Percentiles rank a stretch among this genome's conserved stretches.
phyloP scores from a whole-genome alignment of 345 rosid genomes.

The Rhizophora apiculata region DNA sequence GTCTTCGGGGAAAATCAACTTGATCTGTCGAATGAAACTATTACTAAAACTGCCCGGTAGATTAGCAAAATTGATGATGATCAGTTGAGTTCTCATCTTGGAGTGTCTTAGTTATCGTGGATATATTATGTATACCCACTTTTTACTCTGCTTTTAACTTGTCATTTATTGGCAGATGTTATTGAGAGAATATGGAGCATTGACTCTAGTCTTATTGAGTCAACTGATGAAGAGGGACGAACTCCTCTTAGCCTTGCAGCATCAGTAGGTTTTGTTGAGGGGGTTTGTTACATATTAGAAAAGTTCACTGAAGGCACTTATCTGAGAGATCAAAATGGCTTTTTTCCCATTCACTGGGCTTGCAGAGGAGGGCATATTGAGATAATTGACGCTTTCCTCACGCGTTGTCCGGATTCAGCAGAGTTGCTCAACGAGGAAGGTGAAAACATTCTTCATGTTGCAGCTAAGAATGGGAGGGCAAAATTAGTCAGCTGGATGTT shows the following conservation, averaged over 20 bases:
- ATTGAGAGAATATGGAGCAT: too few species aligned
- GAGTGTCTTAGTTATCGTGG: too few species aligned
- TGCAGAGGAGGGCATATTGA: background rate
- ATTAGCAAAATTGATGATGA: too few species aligned
- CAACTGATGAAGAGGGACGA: background rate
- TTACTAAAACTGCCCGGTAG: too few species aligned
- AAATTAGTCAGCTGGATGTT: background rate
- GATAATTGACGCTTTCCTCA: background rate
- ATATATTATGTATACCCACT: too few species aligned
- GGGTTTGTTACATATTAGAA: background rate
- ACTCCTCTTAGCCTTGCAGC: slow-evolving; percentile 17
- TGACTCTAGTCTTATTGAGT: too few species aligned
- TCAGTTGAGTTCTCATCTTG: too few species aligned
- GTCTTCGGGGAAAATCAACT: too few species aligned
- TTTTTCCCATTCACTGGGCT: slow-evolving; percentile 17
- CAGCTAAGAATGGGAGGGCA: background rate
- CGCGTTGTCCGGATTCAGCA: background rate
- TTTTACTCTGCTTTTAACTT: too few species aligned
- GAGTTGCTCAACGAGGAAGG: background rate
- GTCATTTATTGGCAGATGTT: too few species aligned
- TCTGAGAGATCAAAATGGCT: background rate
- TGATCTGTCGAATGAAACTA: too few species aligned
- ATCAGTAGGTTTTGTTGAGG: background rate
- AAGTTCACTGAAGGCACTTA: background rate
- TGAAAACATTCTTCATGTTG: slow-evolving; percentile 11